Percentiles rank a stretch among this genome's conserved stretches.
Evolutionary conservation across 139 green algal genomes (phyloP).

Genomic region (Chlorella sp.): DNA sequence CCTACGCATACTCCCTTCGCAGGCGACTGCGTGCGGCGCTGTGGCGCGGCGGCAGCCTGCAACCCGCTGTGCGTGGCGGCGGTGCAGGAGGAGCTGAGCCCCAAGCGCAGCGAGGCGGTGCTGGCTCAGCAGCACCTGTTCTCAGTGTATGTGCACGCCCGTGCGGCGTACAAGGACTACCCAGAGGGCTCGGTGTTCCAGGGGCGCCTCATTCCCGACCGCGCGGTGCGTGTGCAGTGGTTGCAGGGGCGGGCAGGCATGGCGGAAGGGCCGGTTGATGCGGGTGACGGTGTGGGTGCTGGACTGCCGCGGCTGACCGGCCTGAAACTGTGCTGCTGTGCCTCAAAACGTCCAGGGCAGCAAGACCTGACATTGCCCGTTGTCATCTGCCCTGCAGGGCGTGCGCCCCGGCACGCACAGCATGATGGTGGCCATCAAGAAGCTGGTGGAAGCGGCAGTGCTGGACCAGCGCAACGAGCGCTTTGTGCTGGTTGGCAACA

Average conservation of each 20-base stretch:
- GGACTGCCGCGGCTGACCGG: no score
- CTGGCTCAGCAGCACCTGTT: conserved; percentile 55
- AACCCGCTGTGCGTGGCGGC: conserved; percentile 26
- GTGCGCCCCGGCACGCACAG: conserved; percentile 37
- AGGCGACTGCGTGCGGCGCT: not conserved
- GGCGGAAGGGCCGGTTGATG: no score
- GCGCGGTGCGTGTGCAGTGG: not conserved
- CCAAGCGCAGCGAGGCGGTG: not conserved
- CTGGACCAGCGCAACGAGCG: conserved; percentile 45
- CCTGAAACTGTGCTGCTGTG: no score
- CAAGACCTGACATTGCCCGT: not conserved
- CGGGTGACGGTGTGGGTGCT: no score
- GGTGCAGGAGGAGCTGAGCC: not conserved
- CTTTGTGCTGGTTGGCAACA: conserved; percentile 34
- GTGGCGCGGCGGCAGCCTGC: conserved; percentile 26
- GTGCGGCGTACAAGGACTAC: conserved; percentile 31
- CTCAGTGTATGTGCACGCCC: conserved; percentile 54
- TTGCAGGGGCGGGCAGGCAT: no score
- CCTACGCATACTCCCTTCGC: not conserved
- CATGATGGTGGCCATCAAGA: conserved; percentile 27
- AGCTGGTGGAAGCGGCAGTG: conserved; percentile 48
- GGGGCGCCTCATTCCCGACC: conserved; percentile 9
- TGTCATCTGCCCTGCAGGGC: not conserved
- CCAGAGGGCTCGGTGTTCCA: conserved; percentile 16
- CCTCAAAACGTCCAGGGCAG: no score